Conservation (phyloP, 2,329 filamentous ascomycete species). For the Leptographium lundbergii region DNA sequence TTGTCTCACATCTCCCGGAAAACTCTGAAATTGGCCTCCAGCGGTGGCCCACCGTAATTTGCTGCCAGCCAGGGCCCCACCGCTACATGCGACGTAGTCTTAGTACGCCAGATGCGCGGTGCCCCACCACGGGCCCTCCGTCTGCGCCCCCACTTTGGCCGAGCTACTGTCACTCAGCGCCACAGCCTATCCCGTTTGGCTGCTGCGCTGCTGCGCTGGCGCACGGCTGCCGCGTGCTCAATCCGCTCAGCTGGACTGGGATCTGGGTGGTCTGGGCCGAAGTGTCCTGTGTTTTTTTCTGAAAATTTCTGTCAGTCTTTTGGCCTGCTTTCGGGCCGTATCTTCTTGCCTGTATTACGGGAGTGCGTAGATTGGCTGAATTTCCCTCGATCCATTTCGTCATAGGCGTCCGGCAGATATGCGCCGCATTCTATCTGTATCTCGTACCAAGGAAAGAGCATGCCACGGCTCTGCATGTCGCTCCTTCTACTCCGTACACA, state of each 20-base stretch:
- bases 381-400: no score
- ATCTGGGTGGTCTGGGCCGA: not conserved
- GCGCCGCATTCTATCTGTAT: no score
- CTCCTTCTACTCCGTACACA: not conserved
- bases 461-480: not conserved
- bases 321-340: no score
- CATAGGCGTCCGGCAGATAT: no score
- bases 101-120: not conserved
- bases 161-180: not conserved
- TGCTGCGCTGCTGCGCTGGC: not conserved
- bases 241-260: conserved; percentile 2
- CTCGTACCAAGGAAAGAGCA: not conserved
- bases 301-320: no score
- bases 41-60: not conserved
- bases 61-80: not conserved
- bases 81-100: no score
- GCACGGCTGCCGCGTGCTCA: not conserved
- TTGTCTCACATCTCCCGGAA: not conserved
- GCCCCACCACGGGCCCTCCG: no score
- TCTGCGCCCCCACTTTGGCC: no score
- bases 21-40: not conserved
- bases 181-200: not conserved
- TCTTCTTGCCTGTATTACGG: no score
- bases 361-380: no score
- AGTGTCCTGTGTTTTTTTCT: no score